Evolutionary conservation across 495 filamentous ascomycete genomes (phyloP), one percentile per base, ranked within the genome.

Genomic region (Neurospora sp.): DNA sequence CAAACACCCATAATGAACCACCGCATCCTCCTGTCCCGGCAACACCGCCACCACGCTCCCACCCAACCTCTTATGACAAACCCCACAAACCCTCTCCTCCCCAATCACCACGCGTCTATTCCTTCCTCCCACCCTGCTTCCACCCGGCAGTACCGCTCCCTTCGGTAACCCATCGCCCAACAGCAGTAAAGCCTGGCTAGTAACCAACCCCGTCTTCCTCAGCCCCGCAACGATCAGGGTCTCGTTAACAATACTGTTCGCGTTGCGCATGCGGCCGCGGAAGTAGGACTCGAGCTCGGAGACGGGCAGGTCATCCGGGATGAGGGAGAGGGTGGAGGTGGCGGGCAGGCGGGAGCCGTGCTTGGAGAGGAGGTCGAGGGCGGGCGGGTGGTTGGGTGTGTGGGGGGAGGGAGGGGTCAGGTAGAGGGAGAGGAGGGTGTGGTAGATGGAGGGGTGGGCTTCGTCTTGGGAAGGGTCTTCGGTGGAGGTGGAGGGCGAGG

Each of bases 331-430:
- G 0, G 94, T 95, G 14, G 92, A 92, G 16, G 90, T 88, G 4
- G 96, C 93, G 0, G 97, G 94, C 31, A 99, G 88, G 16, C 96
- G 92, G 31, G 94, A 93, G 69, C 96, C 96, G 77, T 99, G 96
- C 74, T 92, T 91, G 54, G 92, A 93, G 6, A 99, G 89, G 46
- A 99, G 87, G n/a, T 89, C 88, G 12, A 99, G 86, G 6, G 96
- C 96, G 3, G 94, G 92, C 0, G 83, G 86, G 76, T 94, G 91
- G 75, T 92, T 92, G 9, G 89, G 88, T 72, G 88, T 82, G 76
- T 97, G 86, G 2, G 91, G 90, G 9, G 90, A 84, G 8, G 94
- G 94, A 4, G 96, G 96, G 5, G 88, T 88, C 6, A 99, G 90
- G 78, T 98, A 99, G 18, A 99, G 88, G 9, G 93, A 92, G 12